Evolutionary conservation across 1,284 basidiomycete species (phyloP), one percentile per base, ranked within the genome.

Genomic region (Somion occarium): DNA sequence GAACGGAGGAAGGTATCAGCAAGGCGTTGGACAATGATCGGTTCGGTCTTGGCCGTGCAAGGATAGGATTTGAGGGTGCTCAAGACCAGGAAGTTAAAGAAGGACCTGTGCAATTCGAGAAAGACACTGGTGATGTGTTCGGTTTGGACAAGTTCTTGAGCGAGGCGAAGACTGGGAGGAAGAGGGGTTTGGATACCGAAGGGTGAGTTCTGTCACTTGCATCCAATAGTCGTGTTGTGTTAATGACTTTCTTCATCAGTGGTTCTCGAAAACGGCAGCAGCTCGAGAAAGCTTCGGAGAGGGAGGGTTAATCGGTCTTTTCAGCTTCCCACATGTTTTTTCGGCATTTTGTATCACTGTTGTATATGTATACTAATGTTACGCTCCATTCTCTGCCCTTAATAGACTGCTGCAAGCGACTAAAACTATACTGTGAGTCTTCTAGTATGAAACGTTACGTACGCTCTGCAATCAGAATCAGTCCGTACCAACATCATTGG

Each of bases 91-190:
- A 92, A 64, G 75, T 88, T 30, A 74, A 88, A 54, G 88, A 92
- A 58, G 93, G 97, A 0, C 97, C 97, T n/a, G 97, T 99, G 26
- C 93, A 98, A 66, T 99, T 99, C 64, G 97, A 99, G 74, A 98
- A 98, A 75, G 97, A 99, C 64, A 85, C 88, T 1, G 80, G 83
- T 5, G 97, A 99, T 76, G 94, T 98, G n/a, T 99, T 99, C 66
- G 95, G 96, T 58, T 80, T 99, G 59, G 91, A 97, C 69, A 87
- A 97, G 67, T 99, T 99, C 76, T 79, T 99, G 73, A 92, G 98
- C 64, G 93, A 95, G 64, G 97, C 96, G 12, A 98, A 95, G 77
- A 85, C 87, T 19, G 95, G 94, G 3, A 87, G 84, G 65, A 98
- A 98, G 73, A 78, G 94, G 57, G 88, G 92, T n/a, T 61, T 91